Conservation (phyloP, 2,329 filamentous ascomycete species). For the Aspergillus fijiensis region DNA sequence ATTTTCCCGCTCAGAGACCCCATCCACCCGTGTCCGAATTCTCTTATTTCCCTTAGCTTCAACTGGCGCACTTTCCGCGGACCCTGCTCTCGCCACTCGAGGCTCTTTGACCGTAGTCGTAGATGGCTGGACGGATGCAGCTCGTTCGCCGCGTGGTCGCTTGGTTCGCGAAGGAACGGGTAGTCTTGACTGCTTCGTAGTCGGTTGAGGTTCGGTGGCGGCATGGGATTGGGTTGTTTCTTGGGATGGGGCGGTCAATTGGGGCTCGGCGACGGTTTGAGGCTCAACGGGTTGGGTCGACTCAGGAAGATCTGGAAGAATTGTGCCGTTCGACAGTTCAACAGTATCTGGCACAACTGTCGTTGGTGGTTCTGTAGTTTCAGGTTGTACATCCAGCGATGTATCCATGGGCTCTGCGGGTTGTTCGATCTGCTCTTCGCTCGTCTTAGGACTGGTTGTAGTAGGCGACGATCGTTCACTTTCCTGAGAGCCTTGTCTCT, state of each 20-base stretch:
- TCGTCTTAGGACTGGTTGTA: background rate
- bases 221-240: background rate
- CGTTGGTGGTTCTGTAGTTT: background rate
- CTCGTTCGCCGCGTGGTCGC: conserved; percentile 9
- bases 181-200: background rate
- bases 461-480: conserved; percentile 2
- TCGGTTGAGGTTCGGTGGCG: background rate
- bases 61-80: conserved; percentile 2
- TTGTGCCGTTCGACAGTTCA: background rate
- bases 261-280: background rate
- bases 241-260: background rate
- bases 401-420: conserved; percentile 1
- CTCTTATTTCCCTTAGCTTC: conserved; percentile 5
- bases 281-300: background rate
- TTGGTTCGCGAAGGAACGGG: background rate
- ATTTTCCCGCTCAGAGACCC: conserved; percentile 3
- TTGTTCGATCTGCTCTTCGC: background rate
- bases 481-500: conserved; percentile 5
- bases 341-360: background rate
- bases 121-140: conserved; percentile 3
- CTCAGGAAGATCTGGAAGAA: background rate
- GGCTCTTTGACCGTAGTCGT: conserved; percentile 1
- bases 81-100: background rate
- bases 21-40: conserved; percentile 11
- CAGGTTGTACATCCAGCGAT: background rate